Evolutionary conservation across 345 rosid genomes (phyloP).

Genomic region (Citropsis articulata): DNA sequence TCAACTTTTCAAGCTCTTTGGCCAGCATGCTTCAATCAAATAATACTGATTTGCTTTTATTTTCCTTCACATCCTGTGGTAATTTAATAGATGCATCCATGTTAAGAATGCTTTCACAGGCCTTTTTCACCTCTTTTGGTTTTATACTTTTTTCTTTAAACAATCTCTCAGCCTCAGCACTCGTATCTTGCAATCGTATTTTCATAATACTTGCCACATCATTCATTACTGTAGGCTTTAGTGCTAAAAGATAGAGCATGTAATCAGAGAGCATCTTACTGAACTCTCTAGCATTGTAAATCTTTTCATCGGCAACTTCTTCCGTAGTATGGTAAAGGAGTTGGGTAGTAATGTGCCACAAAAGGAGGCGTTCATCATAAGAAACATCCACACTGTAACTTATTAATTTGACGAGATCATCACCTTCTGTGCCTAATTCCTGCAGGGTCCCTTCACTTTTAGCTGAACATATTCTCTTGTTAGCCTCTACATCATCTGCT

Average conservation of each 20-base stretch:
- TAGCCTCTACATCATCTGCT: too few relatives aligned
- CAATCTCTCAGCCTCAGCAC: conserved; percentile 36
- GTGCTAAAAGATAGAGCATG: conserved; percentile 50
- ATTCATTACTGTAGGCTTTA: conserved; percentile 49
- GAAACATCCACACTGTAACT: too few relatives aligned
- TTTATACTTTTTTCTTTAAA: conserved; percentile 22
- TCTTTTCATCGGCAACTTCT: too few relatives aligned
- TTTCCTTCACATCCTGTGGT: conserved; percentile 50
- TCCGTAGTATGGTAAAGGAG: too few relatives aligned
- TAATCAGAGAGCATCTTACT: conserved; percentile 34
- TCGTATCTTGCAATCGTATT: conserved; percentile 47
- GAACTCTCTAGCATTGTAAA: too few relatives aligned
- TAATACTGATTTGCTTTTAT: conserved; percentile 58
- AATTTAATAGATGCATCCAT: conserved; percentile 28
- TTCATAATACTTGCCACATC: conserved; percentile 49
- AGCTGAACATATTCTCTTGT: conserved; percentile 40
- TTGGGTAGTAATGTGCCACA: conserved; percentile 40
- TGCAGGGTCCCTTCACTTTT: conserved; percentile 55
- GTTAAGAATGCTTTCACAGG: conserved; percentile 16
- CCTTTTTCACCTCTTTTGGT: not conserved
- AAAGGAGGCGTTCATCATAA: too few relatives aligned
- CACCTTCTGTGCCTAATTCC: too few relatives aligned
- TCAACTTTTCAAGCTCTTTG: conserved; percentile 25
- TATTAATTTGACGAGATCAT: too few relatives aligned
- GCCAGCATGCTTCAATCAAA: conserved; percentile 61